Percentiles rank a stretch among this genome's conserved stretches.
Conservation (phyloP, 169 alveolate genomes). For the Plasmodium malariae region DNA sequence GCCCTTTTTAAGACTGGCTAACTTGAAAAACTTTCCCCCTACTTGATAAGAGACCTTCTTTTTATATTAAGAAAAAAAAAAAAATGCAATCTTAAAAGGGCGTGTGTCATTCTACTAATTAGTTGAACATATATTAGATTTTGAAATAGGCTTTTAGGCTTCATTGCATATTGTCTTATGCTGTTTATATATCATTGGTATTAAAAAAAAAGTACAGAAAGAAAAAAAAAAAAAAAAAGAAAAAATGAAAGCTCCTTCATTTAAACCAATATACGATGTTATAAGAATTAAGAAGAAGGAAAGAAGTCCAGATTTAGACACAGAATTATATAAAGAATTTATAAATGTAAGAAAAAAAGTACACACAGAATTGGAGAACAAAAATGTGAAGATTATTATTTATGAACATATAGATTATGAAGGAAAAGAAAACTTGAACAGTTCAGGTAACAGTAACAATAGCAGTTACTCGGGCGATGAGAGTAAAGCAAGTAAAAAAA, state of each 20-base stretch:
- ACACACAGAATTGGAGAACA: slow-evolving; percentile 4
- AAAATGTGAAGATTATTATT: slow-evolving; percentile 27
- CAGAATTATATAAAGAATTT: slow-evolving; percentile 41
- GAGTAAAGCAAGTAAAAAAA: not conserved
- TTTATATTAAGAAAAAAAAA: too few relatives aligned
- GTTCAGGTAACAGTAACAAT: slow-evolving; percentile 5
- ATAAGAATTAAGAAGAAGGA: slow-evolving; percentile 54
- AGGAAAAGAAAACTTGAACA: not conserved
- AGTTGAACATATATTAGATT: too few relatives aligned
- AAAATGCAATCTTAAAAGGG: too few relatives aligned
- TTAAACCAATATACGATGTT: slow-evolving; percentile 44
- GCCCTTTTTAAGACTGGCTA: not conserved
- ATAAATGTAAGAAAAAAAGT: slow-evolving; percentile 17
- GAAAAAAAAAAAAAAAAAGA: not conserved
- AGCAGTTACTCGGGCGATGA: not conserved
- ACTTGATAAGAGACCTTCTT: not conserved
- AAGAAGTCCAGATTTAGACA: not conserved
- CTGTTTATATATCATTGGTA: not conserved
- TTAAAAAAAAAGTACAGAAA: not conserved
- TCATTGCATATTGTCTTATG: too few relatives aligned
- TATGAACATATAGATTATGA: slow-evolving; percentile 30
- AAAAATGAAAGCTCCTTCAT: slow-evolving; percentile 37
- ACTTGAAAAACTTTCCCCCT: not conserved
- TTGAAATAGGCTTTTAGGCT: too few relatives aligned
- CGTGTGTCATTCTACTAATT: too few relatives aligned